These are phyloP conservation scores for Allantophomopsis lycopodina DNA, from an alignment of 2,329 filamentous ascomycete genomes.

Conservation along the genomic window DNA sequence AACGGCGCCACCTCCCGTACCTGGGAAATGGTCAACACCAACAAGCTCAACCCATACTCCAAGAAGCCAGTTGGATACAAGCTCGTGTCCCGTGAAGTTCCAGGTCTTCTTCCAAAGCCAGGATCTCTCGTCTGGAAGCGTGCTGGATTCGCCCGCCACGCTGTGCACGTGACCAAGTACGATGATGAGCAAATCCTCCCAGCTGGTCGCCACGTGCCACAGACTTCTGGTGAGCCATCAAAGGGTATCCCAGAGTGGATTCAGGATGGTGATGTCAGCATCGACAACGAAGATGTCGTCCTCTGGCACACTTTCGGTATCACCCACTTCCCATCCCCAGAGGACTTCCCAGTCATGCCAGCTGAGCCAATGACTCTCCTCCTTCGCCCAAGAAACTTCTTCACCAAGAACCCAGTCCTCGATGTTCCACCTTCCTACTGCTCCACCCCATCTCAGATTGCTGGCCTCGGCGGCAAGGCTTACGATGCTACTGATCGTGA, in stretches of 20 bases:
- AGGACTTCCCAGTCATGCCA: conserved; percentile 90
- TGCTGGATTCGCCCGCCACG: conserved; percentile 42
- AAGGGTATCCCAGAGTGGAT: conserved; percentile 27
- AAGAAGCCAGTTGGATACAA: conserved; percentile 80
- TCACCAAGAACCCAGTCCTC: conserved; percentile 40
- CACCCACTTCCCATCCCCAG: conserved; percentile 77
- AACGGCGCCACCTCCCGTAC: conserved; percentile 65
- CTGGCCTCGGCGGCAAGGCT: conserved; percentile 14
- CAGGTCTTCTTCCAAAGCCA: conserved; percentile 64
- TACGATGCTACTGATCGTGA: conserved; percentile 33
- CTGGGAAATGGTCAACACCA: conserved; percentile 84
- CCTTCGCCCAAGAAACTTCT: conserved; percentile 44
- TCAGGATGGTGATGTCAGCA: conserved; percentile 48
- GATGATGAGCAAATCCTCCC: conserved; percentile 44
- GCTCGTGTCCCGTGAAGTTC: conserved; percentile 76
- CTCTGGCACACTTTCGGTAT: conserved; percentile 92
- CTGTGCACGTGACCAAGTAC: conserved; percentile 53
- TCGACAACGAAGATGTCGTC: conserved; percentile 76
- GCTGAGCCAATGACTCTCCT: conserved; percentile 64
- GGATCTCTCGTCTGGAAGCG: conserved; percentile 58
- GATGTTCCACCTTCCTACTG: conserved; percentile 53
- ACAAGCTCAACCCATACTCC: conserved; percentile 72
- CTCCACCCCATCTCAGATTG: conserved; percentile 57
- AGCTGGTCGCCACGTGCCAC: conserved; percentile 45
- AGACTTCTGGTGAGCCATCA: conserved; percentile 33